These are phyloP conservation scores for Avicennia marina DNA, from an alignment of 257 asterid species.

Conservation along the genomic window DNA sequence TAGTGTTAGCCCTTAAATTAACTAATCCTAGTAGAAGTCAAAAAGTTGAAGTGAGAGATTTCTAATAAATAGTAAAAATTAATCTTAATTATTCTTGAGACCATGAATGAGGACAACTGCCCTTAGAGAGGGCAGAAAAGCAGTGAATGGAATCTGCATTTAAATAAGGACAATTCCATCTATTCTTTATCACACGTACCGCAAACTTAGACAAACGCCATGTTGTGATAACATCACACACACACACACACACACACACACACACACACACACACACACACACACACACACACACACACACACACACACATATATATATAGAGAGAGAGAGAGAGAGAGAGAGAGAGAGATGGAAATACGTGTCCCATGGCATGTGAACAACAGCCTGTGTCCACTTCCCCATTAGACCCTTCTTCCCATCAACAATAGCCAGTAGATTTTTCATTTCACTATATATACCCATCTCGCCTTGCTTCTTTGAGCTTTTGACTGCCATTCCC, in stretches of 20 bases:
- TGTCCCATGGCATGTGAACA: slow-evolving; percentile 88
- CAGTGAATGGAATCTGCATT: slow-evolving; percentile 53
- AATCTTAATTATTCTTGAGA: slow-evolving; percentile 26
- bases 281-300: background rate
- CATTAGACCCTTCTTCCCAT: too few relatives aligned
- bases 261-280: too few relatives aligned
- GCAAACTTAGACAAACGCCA: slow-evolving; percentile 50
- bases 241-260: too few relatives aligned
- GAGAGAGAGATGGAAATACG: slow-evolving; percentile 27
- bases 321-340: slow-evolving; percentile 17
- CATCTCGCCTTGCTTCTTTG: slow-evolving; percentile 34
- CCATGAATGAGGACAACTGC: slow-evolving; percentile 48
- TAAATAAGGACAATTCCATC: slow-evolving; percentile 48
- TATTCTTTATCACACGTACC: slow-evolving; percentile 66
- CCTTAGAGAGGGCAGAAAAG: slow-evolving; percentile 36
- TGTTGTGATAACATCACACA: slow-evolving; percentile 25
- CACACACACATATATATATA: background rate
- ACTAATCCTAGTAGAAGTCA: background rate
- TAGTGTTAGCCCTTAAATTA: background rate
- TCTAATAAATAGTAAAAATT: slow-evolving; percentile 21
- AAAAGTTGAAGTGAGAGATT: slow-evolving; percentile 5
- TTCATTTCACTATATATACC: slow-evolving; percentile 50
- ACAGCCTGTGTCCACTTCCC: slow-evolving; percentile 51
- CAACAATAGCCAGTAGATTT: too few relatives aligned
- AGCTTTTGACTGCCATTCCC: slow-evolving; percentile 60